These are phyloP conservation scores for Telfairia occidentalis DNA, from an alignment of 331 rosid genomes.

Conservation along the genomic window DNA sequence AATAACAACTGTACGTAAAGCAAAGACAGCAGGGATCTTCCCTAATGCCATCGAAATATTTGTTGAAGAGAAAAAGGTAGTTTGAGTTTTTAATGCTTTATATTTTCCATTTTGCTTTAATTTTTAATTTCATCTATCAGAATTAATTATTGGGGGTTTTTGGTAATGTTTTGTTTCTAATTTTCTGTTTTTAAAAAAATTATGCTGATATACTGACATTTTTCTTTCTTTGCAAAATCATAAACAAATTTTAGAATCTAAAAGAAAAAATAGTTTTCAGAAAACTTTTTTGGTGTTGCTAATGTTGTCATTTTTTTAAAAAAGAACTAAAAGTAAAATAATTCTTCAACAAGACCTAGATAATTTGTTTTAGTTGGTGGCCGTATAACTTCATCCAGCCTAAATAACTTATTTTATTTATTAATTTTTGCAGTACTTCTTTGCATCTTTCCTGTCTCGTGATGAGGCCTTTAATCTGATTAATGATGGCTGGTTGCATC, in stretches of 20 bases:
- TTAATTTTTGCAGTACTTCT: slow-evolving; percentile 63
- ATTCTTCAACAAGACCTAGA: neutral
- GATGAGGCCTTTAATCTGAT: slow-evolving; percentile 85
- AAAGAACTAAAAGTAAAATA: neutral
- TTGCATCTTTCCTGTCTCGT: slow-evolving; percentile 84
- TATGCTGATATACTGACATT: neutral
- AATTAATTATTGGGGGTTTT: neutral
- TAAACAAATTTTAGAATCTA: neutral
- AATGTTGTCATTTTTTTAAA: too few species aligned
- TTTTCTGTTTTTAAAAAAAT: neutral
- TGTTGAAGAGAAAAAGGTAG: slow-evolving; percentile 63
- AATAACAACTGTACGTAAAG: slow-evolving; percentile 68
- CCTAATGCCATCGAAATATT: slow-evolving; percentile 91
- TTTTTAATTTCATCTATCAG: neutral
- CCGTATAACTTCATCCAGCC: neutral
- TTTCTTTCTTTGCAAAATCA: neutral
- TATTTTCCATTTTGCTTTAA: slow-evolving; percentile 8
- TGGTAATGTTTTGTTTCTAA: neutral
- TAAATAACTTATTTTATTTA: slow-evolving; percentile 18
- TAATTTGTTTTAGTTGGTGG: neutral
- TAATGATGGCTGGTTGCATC: slow-evolving; percentile 67
- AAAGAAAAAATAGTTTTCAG: neutral
- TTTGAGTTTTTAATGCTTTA: slow-evolving; percentile 10
- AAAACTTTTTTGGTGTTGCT: too few species aligned
- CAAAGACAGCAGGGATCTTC: slow-evolving; percentile 92